phyloP scores from a whole-genome alignment of 305 asterid species.

The Solanum hybrid region DNA sequence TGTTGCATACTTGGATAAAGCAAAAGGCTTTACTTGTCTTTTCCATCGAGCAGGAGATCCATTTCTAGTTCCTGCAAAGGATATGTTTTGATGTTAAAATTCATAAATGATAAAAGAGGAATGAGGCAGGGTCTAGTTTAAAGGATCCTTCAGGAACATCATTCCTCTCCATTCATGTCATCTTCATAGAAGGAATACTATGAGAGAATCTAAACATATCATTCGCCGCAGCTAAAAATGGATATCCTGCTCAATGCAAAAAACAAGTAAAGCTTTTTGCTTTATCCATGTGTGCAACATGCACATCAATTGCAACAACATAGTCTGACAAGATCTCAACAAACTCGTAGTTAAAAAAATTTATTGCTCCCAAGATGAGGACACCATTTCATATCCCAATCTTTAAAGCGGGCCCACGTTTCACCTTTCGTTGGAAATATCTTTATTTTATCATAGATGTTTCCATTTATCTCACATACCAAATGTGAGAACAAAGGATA shows the following conservation, averaged over 20 bases:
- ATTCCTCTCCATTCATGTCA: background rate
- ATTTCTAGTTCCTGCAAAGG: too few relatives aligned
- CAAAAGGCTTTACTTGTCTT: too few relatives aligned
- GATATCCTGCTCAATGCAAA: background rate
- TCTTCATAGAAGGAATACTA: background rate
- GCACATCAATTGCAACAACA: conserved; percentile 16
- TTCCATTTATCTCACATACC: conserved; percentile 21
- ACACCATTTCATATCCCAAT: too few relatives aligned
- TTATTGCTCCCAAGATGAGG: background rate
- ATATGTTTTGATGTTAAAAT: too few relatives aligned
- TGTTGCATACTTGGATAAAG: too few relatives aligned
- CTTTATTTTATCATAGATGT: background rate
- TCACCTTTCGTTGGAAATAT: conserved; percentile 41
- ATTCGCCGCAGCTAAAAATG: conserved; percentile 14
- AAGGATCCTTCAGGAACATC: too few relatives aligned
- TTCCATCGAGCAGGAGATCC: too few relatives aligned
- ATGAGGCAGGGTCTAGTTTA: too few relatives aligned
- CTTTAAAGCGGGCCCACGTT: background rate
- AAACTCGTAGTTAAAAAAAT: conserved; percentile 23
- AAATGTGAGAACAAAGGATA: background rate
- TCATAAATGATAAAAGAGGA: too few relatives aligned
- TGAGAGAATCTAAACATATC: background rate
- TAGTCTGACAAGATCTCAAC: conserved; percentile 40
- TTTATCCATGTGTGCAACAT: too few relatives aligned
- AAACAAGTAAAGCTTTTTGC: too few relatives aligned